These are phyloP conservation scores for Apium graveolens DNA, from an alignment of 129 eudicot genomes.

Conservation along the genomic window DNA sequence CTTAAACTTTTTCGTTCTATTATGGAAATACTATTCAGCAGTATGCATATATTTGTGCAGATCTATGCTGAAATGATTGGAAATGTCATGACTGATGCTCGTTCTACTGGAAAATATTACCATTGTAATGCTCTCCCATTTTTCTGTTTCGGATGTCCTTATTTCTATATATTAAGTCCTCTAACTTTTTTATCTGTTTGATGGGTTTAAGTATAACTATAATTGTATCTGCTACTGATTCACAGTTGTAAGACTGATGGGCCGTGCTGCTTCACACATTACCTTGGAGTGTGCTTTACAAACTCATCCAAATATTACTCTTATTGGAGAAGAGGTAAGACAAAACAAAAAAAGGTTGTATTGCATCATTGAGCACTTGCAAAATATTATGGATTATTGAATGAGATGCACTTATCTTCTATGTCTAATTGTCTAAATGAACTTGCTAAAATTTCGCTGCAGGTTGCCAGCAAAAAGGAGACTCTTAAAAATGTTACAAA, in stretches of 20 bases:
- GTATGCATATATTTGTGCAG: slow-evolving; percentile 24
- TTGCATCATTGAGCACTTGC: neutral
- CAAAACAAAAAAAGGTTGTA: neutral
- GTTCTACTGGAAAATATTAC: slow-evolving; percentile 97
- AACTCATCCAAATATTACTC: slow-evolving; percentile 96
- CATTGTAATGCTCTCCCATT: slow-evolving; percentile 39
- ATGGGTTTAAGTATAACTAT: neutral
- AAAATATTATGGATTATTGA: neutral
- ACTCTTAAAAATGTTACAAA: slow-evolving; percentile 82
- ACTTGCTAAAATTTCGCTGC: slow-evolving; percentile 15
- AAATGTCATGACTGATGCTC: slow-evolving; percentile 97
- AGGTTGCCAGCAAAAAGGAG: slow-evolving; percentile 78
- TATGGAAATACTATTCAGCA: neutral
- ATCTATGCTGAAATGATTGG: slow-evolving; percentile 98
- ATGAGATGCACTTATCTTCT: neutral
- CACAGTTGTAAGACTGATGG: slow-evolving; percentile 98
- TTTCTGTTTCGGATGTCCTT: neutral
- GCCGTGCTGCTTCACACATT: slow-evolving; percentile 99
- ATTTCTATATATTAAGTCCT: neutral
- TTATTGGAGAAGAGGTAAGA: slow-evolving; percentile 94
- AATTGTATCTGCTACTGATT: slow-evolving; percentile 14
- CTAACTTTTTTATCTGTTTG: neutral
- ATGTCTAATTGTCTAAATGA: neutral
- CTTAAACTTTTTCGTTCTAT: neutral
- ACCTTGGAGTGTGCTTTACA: slow-evolving; percentile 98